phyloP scores from a whole-genome alignment of 2,329 filamentous ascomycete species.

The Ophiocordyceps robertsii region DNA sequence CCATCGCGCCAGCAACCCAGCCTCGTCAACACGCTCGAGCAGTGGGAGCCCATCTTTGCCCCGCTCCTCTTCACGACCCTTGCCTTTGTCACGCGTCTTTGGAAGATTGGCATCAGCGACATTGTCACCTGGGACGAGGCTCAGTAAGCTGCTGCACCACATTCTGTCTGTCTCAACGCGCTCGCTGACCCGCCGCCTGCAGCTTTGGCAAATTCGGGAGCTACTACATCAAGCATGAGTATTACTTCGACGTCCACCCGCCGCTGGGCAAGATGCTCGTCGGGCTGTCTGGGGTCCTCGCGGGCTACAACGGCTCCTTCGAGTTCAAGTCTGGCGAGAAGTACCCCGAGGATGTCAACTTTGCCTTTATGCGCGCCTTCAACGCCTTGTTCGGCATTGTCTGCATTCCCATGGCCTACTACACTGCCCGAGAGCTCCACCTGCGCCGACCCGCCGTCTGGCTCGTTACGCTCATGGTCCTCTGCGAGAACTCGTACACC shows the following conservation, averaged over 20 bases:
- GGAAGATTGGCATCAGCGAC: conserved; percentile 54
- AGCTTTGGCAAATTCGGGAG: conserved; percentile 97
- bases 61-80: conserved; percentile 47
- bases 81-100: conserved; percentile 53
- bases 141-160: conserved; percentile 34
- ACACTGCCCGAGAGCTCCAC: conserved; percentile 80
- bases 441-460: conserved; percentile 80
- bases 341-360: conserved; percentile 88
- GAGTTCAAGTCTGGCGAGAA: conserved; percentile 98
- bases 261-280: conserved; percentile 98
- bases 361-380: conserved; percentile 97
- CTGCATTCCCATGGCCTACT: conserved; percentile 90
- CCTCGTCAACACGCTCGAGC: conserved; percentile 46
- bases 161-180: background rate
- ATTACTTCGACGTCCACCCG: conserved; percentile 89
- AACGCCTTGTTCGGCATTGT: conserved; percentile 89
- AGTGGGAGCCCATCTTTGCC: conserved; percentile 50
- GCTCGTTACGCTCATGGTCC: conserved; percentile 91
- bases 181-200: conserved; percentile 3
- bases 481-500: conserved; percentile 98
- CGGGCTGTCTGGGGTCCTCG: conserved; percentile 87
- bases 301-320: conserved; percentile 97
- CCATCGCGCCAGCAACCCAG: conserved; percentile 32
- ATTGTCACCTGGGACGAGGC: conserved; percentile 58
- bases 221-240: conserved; percentile 97